Evolutionary conservation across 208 protist genomes (phyloP).

Genomic region (Wallacemonas sp.): DNA sequence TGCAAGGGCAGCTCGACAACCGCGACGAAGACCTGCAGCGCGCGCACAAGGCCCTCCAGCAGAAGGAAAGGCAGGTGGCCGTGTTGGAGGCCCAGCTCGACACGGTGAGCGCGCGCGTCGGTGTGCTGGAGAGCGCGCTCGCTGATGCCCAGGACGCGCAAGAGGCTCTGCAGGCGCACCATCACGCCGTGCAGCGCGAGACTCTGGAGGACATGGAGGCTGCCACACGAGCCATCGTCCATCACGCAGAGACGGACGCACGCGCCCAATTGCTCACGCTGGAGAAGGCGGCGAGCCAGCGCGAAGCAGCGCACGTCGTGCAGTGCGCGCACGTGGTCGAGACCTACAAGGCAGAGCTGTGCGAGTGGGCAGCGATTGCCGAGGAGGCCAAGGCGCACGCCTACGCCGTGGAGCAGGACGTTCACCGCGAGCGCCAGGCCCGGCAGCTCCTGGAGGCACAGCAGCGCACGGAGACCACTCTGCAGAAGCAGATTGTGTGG

Average conservation of each 20-base stretch:
- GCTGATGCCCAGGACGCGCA: background rate
- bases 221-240: background rate
- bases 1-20: conserved; percentile 16
- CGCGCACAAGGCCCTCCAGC: background rate
- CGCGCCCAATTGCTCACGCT: background rate
- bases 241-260: conserved; percentile 4
- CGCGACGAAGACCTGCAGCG: background rate
- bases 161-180: background rate
- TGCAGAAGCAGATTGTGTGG: conserved; percentile 28
- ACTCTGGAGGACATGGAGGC: background rate
- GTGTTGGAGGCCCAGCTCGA: conserved; percentile 18
- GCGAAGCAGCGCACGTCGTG: background rate
- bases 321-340: background rate
- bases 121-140: background rate
- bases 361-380: conserved; percentile 26
- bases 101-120: background rate
- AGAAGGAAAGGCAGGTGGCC: background rate
- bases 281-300: background rate
- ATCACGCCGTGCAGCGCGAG: background rate
- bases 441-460: conserved; percentile 38
- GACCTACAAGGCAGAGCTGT: conserved; percentile 22
- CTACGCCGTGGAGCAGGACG: conserved; percentile 23
- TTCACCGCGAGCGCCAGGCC: conserved; percentile 26
- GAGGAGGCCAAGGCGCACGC: conserved; percentile 28
- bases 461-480: conserved; percentile 27